phyloP scores from a whole-genome alignment of 2,329 filamentous ascomycete genomes.

The Podosphaera xanthii region DNA sequence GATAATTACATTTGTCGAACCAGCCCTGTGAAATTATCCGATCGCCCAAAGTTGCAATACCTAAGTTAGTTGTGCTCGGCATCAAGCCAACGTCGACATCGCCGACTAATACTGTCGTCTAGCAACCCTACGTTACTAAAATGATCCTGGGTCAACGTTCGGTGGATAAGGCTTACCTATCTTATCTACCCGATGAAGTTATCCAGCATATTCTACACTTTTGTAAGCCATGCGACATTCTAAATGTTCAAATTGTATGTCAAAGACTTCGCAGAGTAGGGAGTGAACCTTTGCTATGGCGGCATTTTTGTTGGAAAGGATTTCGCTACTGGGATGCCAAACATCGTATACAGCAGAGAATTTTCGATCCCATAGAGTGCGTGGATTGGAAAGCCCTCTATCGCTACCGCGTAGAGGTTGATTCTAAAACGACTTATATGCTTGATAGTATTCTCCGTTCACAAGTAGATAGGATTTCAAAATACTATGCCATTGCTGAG shows the following conservation, averaged over 20 bases:
- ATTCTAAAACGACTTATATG: constrained; percentile 26
- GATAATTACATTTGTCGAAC: too few relatives aligned
- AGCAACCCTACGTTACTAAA: too few relatives aligned
- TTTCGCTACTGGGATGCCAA: constrained; percentile 56
- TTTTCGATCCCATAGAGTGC: constrained; percentile 26
- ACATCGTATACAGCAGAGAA: constrained; percentile 35
- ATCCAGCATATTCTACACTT: constrained; percentile 55
- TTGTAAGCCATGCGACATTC: constrained; percentile 29
- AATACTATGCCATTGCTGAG: constrained; percentile 46
- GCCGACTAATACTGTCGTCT: too few relatives aligned
- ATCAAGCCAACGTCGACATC: too few relatives aligned
- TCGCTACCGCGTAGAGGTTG: constrained; percentile 28
- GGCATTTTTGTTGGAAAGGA: constrained; percentile 40
- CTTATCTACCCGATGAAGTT: constrained; percentile 49
- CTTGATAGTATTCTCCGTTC: constrained; percentile 49
- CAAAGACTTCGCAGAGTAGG: constrained; percentile 41
- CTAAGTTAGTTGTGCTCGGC: too few relatives aligned
- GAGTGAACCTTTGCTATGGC: constrained; percentile 60
- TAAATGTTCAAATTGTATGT: constrained; percentile 29
- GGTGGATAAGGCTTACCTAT: background rate
- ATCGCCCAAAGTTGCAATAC: too few relatives aligned
- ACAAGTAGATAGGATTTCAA: constrained; percentile 44
- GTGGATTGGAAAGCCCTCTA: constrained; percentile 59
- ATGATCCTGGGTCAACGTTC: too few relatives aligned
- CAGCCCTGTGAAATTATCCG: too few relatives aligned